These are phyloP conservation scores for Pascua sp. DNA, from an alignment of 1,284 basidiomycete genomes.

Conservation along the genomic window DNA sequence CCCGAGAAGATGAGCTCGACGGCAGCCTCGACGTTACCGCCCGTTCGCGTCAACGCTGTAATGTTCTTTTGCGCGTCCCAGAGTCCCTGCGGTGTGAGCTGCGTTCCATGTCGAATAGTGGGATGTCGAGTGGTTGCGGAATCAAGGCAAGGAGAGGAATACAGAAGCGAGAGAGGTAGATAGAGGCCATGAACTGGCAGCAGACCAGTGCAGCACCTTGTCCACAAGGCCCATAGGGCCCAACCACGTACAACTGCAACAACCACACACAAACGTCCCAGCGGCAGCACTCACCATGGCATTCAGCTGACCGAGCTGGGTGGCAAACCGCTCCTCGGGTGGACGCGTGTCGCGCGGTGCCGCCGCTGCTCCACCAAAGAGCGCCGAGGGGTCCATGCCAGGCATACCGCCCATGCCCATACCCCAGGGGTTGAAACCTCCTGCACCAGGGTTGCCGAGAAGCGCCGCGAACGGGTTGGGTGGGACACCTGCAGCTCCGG, in stretches of 20 bases:
- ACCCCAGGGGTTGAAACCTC: slow-evolving; percentile 26
- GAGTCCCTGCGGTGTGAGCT: slow-evolving; percentile 59
- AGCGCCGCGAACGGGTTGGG: slow-evolving; percentile 10
- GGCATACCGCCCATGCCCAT: too few relatives aligned
- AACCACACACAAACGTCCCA: too few relatives aligned
- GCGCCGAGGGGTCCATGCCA: slow-evolving; percentile 51
- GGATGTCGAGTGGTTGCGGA: not conserved
- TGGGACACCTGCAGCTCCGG: not conserved
- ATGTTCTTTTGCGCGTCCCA: slow-evolving; percentile 84
- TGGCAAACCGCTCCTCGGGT: slow-evolving; percentile 83
- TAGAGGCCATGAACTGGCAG: too few relatives aligned
- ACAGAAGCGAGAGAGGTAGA: too few relatives aligned
- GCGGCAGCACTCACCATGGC: slow-evolving; percentile 42
- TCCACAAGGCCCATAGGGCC: too few relatives aligned
- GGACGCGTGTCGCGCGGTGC: slow-evolving; percentile 60
- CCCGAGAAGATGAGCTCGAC: slow-evolving; percentile 85
- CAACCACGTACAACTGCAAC: too few relatives aligned
- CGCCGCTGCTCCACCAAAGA: slow-evolving; percentile 51
- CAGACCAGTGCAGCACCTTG: too few relatives aligned
- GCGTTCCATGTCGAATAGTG: not conserved
- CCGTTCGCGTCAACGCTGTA: slow-evolving; percentile 78
- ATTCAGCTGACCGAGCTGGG: slow-evolving; percentile 59
- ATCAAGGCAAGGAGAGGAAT: too few relatives aligned
- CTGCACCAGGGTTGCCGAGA: slow-evolving; percentile 8
- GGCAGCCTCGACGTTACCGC: slow-evolving; percentile 77